Evolutionary conservation across 2,329 filamentous ascomycete genomes (phyloP), one percentile per base, ranked within the genome.

Genomic region (Epichloe sylvatica): DNA sequence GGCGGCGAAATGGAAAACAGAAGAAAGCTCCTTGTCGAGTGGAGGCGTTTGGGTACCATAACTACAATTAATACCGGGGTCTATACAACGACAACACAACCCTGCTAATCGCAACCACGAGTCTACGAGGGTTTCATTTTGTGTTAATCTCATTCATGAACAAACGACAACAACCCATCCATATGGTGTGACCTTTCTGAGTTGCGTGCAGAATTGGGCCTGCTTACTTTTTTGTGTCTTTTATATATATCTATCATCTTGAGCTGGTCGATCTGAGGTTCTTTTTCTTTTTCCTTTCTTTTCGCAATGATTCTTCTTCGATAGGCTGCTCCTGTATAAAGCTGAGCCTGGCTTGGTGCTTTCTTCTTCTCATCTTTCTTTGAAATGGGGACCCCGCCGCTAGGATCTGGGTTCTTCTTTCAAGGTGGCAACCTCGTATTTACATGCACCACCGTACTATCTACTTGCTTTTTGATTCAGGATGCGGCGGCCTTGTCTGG

Each of bases 21-120:
- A 46, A 51, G 39, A 30, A 52, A 55, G 49, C 53, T 57, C 57
- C 17, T 56, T 51, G 56, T 33, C 49, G 49, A 56, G 54, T 61
- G 55, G 56, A 59, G 54, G 54, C 55, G 49, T 55, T 52, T 50
- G 50, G 46, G 52, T 40, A 51, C 41, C 33, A 48, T 47, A 41
- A 49, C 21, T 36, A 49, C 19, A 30, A 41, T 35, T 37, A 46
- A 43, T 38, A 45, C 52, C 53, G 50, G 45, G 49, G 49, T 38
- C n/a, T 33, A 49, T 37, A 53, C 25, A 42, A 44, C 51, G 51
- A 41, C 45, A 34, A 23, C 34, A 45, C 50, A 48, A 51, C 17
- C 45, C 23, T 41, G 23, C 25, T 57, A 57, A 57, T 57, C 59
- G 57, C 60, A 60, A 52, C 57, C 59, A 64, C 58, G 61, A 63